phyloP scores from a whole-genome alignment of 2,329 filamentous ascomycete species.

The Cladophialophora bantiana region DNA sequence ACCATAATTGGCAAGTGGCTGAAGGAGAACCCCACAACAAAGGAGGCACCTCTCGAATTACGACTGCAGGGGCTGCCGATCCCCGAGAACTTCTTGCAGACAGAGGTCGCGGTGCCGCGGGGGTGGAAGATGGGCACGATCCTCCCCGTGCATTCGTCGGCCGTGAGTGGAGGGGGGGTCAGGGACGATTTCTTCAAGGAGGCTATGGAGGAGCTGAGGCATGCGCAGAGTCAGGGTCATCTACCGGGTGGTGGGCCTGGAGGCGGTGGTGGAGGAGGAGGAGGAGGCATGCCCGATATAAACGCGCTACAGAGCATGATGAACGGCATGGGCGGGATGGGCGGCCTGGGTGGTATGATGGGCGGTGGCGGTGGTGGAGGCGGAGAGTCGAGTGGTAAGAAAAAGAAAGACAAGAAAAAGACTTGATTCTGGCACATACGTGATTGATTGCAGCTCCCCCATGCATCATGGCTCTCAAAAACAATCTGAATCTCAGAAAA shows the following conservation, averaged over 20 bases:
- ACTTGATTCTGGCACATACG: constrained; percentile 16
- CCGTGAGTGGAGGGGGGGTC: constrained; percentile 89
- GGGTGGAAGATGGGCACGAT: constrained; percentile 91
- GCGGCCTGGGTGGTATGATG: constrained; percentile 31
- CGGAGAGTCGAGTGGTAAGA: constrained; percentile 30
- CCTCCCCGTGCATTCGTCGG: constrained; percentile 85
- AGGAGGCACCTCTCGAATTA: constrained; percentile 72
- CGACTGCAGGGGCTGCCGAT: constrained; percentile 76
- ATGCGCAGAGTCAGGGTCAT: constrained; percentile 48
- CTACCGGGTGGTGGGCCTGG: constrained; percentile 58
- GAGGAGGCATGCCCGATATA: constrained; percentile 43
- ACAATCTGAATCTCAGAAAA: too few species aligned
- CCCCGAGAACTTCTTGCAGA: constrained; percentile 71
- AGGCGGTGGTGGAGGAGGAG: constrained; percentile 41
- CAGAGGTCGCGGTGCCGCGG: constrained; percentile 76
- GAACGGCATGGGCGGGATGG: constrained; percentile 39
- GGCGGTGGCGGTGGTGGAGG: constrained; percentile 27
- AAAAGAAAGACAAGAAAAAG: constrained; percentile 40
- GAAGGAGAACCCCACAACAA: constrained; percentile 76
- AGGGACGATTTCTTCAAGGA: constrained; percentile 94
- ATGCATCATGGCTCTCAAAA: too few species aligned
- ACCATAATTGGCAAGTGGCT: constrained; percentile 79
- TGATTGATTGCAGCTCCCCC: too few species aligned
- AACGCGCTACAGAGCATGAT: constrained; percentile 39
- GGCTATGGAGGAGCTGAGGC: constrained; percentile 92